Evolutionary conservation across 768 basidiomycete species (phyloP).

Genomic region (Leccinum imitatum): DNA sequence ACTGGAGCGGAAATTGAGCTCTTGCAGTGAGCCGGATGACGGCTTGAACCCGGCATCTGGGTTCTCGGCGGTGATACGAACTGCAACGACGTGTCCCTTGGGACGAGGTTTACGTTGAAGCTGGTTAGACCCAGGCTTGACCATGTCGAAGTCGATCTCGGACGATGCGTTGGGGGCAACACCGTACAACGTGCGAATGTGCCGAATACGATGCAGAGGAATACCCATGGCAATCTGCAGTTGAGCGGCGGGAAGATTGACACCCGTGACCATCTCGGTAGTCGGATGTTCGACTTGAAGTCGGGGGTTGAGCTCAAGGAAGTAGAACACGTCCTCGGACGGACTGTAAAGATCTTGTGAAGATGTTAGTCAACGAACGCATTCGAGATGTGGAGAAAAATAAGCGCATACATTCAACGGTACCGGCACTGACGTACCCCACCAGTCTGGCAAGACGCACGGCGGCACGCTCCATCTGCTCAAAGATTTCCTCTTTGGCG

Average conservation of each 20-base stretch:
- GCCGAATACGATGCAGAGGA: conserved; percentile 90
- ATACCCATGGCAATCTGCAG: conserved; percentile 98
- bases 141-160: conserved; percentile 96
- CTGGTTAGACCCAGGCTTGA: conserved; percentile 80
- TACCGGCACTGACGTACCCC: conserved; percentile 98
- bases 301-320: conserved; percentile 98
- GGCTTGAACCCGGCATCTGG: conserved; percentile 99
- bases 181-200: conserved; percentile 95
- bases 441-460: conserved; percentile 98
- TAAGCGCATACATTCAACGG: conserved; percentile 78
- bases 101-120: conserved; percentile 94
- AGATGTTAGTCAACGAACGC: conserved; percentile 4
- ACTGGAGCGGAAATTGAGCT: conserved; percentile 98
- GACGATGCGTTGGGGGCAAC: conserved; percentile 86
- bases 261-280: conserved; percentile 99
- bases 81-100: conserved; percentile 98
- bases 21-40: conserved; percentile 93
- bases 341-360: conserved; percentile 88
- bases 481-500: conserved; percentile 87
- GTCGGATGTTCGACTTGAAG: conserved; percentile 99
- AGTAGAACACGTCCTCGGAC: conserved; percentile 91
- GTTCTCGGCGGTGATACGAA: conserved; percentile 99
- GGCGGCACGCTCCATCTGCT: conserved; percentile 99
- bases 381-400: background rate
- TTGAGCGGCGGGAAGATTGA: conserved; percentile 96